A percentile compares a stretch with the other conserved stretches of the same genome.
These are phyloP conservation scores for Cubamyces lactineus DNA, from an alignment of 768 basidiomycete genomes.

Conservation along the genomic window DNA sequence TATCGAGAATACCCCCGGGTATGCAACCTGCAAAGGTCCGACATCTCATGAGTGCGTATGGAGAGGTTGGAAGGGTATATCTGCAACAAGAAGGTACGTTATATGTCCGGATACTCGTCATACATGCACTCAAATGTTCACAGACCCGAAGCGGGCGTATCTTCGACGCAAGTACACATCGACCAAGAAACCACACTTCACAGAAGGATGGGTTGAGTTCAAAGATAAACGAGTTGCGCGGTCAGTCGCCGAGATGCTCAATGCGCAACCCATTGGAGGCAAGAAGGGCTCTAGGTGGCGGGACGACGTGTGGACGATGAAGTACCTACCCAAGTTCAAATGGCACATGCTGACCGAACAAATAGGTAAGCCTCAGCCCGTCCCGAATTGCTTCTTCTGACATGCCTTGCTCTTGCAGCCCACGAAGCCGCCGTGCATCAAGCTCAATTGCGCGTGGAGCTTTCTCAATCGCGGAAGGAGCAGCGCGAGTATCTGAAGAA, in stretches of 20 bases:
- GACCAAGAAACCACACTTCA: slow-evolving; percentile 85
- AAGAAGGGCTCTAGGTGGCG: slow-evolving; percentile 90
- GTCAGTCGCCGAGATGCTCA: slow-evolving; percentile 91
- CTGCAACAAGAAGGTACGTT: slow-evolving; percentile 86
- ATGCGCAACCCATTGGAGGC: slow-evolving; percentile 93
- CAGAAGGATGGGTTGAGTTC: slow-evolving; percentile 99
- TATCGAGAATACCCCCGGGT: slow-evolving; percentile 94
- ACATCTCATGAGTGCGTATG: slow-evolving; percentile 88
- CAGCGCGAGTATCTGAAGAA: slow-evolving; percentile 93
- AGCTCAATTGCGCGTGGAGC: slow-evolving; percentile 88
- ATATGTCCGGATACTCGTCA: background rate
- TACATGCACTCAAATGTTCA: slow-evolving; percentile 2
- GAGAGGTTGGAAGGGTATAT: slow-evolving; percentile 91
- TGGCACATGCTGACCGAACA: slow-evolving; percentile 99
- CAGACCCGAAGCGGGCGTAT: slow-evolving; percentile 89
- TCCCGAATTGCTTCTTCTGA: background rate
- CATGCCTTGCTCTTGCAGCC: slow-evolving; percentile 48
- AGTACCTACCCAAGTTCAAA: slow-evolving; percentile 96
- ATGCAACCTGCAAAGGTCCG: slow-evolving; percentile 97
- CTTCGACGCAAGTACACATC: slow-evolving; percentile 78
- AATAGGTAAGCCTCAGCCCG: slow-evolving; percentile 69
- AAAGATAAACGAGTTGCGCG: slow-evolving; percentile 91
- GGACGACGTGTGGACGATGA: slow-evolving; percentile 99
- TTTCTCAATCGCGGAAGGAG: slow-evolving; percentile 85
- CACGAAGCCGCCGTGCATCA: slow-evolving; percentile 90